Percentiles rank a stretch among this genome's conserved stretches.
phyloP scores from a whole-genome alignment of 148 eudicot species.

The Rhododendron henanense region DNA sequence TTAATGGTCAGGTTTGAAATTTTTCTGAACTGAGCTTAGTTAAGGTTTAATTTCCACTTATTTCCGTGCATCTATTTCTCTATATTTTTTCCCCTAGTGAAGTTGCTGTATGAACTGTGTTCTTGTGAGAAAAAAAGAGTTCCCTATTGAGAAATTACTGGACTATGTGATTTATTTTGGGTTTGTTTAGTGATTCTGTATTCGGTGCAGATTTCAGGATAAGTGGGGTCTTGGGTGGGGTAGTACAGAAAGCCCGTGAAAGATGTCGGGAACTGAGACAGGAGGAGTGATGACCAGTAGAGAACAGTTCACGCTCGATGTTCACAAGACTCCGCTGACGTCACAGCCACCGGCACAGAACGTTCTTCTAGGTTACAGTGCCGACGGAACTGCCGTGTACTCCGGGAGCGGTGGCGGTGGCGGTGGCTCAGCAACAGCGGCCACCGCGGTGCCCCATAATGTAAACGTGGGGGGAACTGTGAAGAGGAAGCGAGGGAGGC shows the following conservation, averaged over 20 bases:
- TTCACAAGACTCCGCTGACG: neutral
- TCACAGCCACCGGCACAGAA: slow-evolving; percentile 15
- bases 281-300: slow-evolving; percentile 13
- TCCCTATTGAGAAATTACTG: neutral
- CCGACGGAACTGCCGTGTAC: slow-evolving; percentile 24
- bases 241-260: neutral
- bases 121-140: neutral
- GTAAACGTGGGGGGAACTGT: slow-evolving; percentile 17
- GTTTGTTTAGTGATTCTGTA: neutral
- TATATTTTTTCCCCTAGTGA: neutral
- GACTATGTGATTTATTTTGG: neutral
- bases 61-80: neutral
- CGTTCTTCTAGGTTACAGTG: slow-evolving; percentile 20
- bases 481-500: slow-evolving; percentile 53
- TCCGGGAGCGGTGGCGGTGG: slow-evolving; percentile 7
- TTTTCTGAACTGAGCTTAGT: neutral
- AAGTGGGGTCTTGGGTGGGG: neutral
- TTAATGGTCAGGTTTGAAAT: neutral
- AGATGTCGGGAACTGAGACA: slow-evolving; percentile 24
- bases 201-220: neutral
- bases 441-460: slow-evolving; percentile 3
- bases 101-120: neutral
- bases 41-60: neutral
- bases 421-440: neutral
- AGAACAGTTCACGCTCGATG: slow-evolving; percentile 9